Base-by-base conservation (phyloP, 129 eudicot species). In the Sambucus nigra region DNA sequence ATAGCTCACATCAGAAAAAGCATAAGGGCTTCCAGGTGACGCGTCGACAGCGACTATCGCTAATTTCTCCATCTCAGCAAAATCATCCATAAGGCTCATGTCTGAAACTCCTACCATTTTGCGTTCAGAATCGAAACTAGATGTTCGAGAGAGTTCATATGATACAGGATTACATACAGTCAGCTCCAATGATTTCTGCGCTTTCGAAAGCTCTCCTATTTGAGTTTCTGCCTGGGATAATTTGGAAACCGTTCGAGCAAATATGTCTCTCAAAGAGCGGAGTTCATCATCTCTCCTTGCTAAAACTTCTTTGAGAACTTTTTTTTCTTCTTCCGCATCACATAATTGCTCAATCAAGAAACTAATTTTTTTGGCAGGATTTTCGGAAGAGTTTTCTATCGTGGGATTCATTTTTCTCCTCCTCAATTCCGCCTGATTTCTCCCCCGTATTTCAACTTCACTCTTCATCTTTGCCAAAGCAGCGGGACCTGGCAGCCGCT, bases 61-160 rank as follows among this genome's bases (percentile, higher is more conserved):
- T 54, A 88, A 31, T 59, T 69, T 84, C 60, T 88, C 97, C 92
- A 80, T 84, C 67, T 88, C 95, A 22, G 66, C 81, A 69, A 81
- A 78, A 76, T 89, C 85, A 49, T 84, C 88, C 88, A 78, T 78
- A 29, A 84, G 65, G 53, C 93, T 79, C 76, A 76, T 73, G 16
- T 75, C 87, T 14, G 80, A 61, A 59, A 65, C 81, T 42, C 72
- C 88, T 23, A 73, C 60, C 53, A 29, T 63, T 35, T 67, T 47
- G 47, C 52, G 52, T 4, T 45, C 80, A 53, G 78, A 42, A 15
- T 32, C 63, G 25, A 57, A 32, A 39, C 72, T 51, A 5, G 69
- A 58, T 12, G 32, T 23, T 3, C 20, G 23, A 1, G 60, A 51
- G 17, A 41, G 49, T 26, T 53, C 61, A 17, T 41, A 22, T 26